These are phyloP conservation scores for Lactarius hengduanensis DNA, from an alignment of 768 basidiomycete genomes.

Conservation along the genomic window DNA sequence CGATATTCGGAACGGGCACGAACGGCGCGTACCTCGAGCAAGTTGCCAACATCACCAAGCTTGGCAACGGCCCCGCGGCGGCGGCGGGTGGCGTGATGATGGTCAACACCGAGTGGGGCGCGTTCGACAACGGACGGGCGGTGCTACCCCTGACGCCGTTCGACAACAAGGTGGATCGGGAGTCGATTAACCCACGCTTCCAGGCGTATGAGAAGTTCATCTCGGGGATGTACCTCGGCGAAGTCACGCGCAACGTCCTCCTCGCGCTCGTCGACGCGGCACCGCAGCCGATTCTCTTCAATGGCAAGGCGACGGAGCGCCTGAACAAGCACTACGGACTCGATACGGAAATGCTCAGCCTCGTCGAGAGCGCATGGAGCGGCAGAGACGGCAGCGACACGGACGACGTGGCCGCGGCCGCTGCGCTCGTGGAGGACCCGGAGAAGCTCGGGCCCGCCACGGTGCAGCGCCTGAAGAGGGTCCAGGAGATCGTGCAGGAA, in stretches of 20 bases:
- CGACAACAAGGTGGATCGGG: conserved; percentile 90
- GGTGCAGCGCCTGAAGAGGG: conserved; percentile 46
- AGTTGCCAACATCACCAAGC: conserved; percentile 79
- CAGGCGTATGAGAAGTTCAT: conserved; percentile 99
- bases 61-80: conserved; percentile 60
- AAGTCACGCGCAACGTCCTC: conserved; percentile 84
- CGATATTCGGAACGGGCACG: conserved; percentile 97
- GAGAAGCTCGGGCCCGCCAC: conserved; percentile 25
- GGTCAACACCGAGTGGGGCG: conserved; percentile 98
- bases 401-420: background rate
- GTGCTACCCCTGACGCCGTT: conserved; percentile 85
- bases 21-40: conserved; percentile 97
- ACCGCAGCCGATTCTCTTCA: conserved; percentile 72
- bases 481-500: conserved; percentile 60
- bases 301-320: conserved; percentile 64
- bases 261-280: conserved; percentile 77
- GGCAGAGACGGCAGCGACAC: conserved; percentile 34
- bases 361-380: conserved; percentile 75
- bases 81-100: conserved; percentile 79
- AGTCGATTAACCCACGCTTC: conserved; percentile 88
- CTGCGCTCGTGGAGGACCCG: conserved; percentile 12
- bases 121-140: conserved; percentile 89
- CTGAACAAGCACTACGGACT: conserved; percentile 93
- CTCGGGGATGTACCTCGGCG: conserved; percentile 98
- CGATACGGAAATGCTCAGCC: conserved; percentile 91